Base-by-base conservation (phyloP, 306 rosid species). In the Casuarina equisetifolia region DNA sequence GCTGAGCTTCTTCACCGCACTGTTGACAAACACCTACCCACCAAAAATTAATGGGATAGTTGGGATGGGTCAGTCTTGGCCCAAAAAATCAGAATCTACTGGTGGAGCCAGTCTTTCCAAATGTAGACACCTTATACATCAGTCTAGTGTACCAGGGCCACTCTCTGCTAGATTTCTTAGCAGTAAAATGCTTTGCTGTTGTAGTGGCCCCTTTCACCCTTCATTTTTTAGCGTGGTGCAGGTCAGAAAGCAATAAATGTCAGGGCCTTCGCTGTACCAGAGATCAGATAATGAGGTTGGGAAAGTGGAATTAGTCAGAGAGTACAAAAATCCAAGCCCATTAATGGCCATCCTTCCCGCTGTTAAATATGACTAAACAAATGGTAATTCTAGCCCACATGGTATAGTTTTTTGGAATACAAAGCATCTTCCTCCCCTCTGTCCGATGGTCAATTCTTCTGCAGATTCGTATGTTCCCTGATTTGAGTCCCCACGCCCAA, bases 11-110 rank as follows among this genome's bases (percentile, higher is more conserved):
- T 9, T 75, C 45, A 48, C 43, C 25, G 20, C 7, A 73, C 59
- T 16, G 48, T 32, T 62, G 72, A 59, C 72, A 70, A 17, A 70
- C n/a, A 8, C 48, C 48, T 69, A 78, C 81, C 77, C 13, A 71
- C 71, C 49, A 25, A 62, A 25, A 78, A 59, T 61, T 58, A 58
- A 70, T 38, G 68, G 69, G 39, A 25, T 25, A 0, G 25, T 9
- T 20, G 39, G 8, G 38, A 9, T 58, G 64, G 64, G 82, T 78
- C 82, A 25, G 32, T 25, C 32, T 25, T 25, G 32, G 32, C 32
- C 32, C 32, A 25, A 25, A 25, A 25, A 25, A 25, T 25, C 32
- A 71, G 62, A 25, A 59, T 71, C 76, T 19, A 48, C 61, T 71
- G 64, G 61, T 63, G 6, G 48, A 46, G 38, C 45, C 59, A 46